phyloP scores from a whole-genome alignment of 257 asterid genomes.

The Cinchona pubescens region DNA sequence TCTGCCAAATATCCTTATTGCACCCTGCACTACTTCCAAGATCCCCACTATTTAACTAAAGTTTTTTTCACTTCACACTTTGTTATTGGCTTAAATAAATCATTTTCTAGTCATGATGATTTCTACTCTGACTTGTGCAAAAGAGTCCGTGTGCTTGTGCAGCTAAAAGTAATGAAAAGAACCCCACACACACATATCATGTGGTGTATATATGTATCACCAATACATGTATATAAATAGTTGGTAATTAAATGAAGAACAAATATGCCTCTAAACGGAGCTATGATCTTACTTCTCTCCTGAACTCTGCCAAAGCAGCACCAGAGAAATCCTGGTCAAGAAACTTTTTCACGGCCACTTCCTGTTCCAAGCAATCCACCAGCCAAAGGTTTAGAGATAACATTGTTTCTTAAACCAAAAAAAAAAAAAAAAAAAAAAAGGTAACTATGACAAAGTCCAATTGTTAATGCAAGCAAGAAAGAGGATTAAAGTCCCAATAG shows the following conservation, averaged over 20 bases:
- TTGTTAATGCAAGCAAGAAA: neutral
- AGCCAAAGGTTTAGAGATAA: conserved; percentile 12
- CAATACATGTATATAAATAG: neutral
- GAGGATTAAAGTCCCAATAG: neutral
- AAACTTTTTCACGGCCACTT: conserved; percentile 98
- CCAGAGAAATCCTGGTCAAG: conserved; percentile 99
- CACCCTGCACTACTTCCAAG: neutral
- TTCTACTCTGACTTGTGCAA: neutral
- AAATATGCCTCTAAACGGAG: neutral
- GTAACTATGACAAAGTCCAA: neutral
- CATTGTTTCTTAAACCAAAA: neutral
- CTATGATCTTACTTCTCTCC: conserved; percentile 75
- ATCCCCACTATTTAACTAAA: neutral
- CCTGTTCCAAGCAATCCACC: conserved; percentile 51
- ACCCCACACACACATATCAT: too few species aligned
- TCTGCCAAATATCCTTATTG: neutral
- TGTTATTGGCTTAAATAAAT: neutral
- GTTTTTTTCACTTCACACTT: neutral
- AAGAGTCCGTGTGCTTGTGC: neutral
- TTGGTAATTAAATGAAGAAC: neutral
- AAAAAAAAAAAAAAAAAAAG: neutral
- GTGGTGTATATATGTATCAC: too few species aligned
- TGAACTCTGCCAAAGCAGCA: conserved; percentile 98
- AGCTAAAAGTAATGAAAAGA: too few species aligned
- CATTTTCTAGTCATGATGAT: neutral